A percentile compares a stretch with the other conserved stretches of the same genome.
Conservation (phyloP, 768 basidiomycete species). For the Auriscalpium vulgare region DNA sequence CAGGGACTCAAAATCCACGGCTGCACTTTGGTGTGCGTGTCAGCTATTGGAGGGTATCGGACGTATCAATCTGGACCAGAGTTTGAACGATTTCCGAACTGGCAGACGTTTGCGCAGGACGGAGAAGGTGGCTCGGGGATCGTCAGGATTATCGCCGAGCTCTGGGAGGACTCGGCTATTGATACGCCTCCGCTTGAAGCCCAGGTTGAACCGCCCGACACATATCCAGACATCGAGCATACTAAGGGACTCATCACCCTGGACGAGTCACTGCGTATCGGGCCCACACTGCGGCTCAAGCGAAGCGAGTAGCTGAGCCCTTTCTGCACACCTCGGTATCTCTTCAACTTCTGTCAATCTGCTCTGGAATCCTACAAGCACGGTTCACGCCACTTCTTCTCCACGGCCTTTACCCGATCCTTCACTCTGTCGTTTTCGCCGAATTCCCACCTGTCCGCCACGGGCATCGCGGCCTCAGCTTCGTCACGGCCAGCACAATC, state of each 20-base stretch:
- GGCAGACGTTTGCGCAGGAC: conserved; percentile 37
- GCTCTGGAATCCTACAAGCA: conserved; percentile 63
- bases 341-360: conserved; percentile 67
- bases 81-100: not conserved
- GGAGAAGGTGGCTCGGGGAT: conserved; percentile 58
- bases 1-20: conserved; percentile 39
- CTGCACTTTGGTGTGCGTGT: conserved; percentile 82
- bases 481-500: conserved; percentile 67
- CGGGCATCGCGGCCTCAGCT: conserved; percentile 65
- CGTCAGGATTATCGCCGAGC: conserved; percentile 54
- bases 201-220: conserved; percentile 9
- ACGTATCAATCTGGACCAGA: conserved; percentile 32
- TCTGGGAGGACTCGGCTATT: conserved; percentile 48
- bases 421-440: conserved; percentile 82
- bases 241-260: conserved; percentile 6
- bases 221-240: conserved; percentile 5
- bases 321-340: conserved; percentile 63
- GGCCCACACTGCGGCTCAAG: conserved; percentile 24
- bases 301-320: conserved; percentile 36
- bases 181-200: conserved; percentile 19
- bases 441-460: conserved; percentile 54
- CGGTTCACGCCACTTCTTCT: conserved; percentile 71
- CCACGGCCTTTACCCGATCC: conserved; percentile 74
- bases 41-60: conserved; percentile 69
- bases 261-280: conserved; percentile 31